These are phyloP conservation scores for Lodderomyces pseudojiufengensis DNA, from an alignment of 1,139 yeast genomes.

Conservation along the genomic window DNA sequence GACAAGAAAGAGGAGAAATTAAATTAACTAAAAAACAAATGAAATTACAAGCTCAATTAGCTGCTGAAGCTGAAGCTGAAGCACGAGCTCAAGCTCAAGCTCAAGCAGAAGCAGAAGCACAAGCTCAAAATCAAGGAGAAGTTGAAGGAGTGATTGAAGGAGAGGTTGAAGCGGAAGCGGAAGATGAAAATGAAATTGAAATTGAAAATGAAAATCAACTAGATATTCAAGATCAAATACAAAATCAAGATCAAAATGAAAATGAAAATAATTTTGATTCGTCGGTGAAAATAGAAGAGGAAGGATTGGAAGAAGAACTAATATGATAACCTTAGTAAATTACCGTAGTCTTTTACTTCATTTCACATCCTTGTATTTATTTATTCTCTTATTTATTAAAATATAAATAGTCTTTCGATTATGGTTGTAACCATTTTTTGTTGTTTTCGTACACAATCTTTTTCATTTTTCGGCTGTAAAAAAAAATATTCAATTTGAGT, in stretches of 20 bases:
- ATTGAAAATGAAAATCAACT: slow-evolving; percentile 12
- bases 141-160: slow-evolving; percentile 1
- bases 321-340: no score
- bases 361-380: no score
- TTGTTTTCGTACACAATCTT: no score
- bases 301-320: slow-evolving; percentile 2
- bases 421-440: no score
- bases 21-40: slow-evolving; percentile 39
- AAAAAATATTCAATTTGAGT: no score
- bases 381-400: no score
- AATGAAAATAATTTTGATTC: neutral
- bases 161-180: slow-evolving; percentile 13
- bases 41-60: slow-evolving; percentile 23
- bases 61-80: slow-evolving; percentile 17
- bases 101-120: neutral
- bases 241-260: neutral
- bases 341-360: no score
- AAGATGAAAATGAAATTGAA: slow-evolving; percentile 6
- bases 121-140: neutral
- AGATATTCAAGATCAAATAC: slow-evolving; percentile 19
- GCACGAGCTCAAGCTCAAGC: slow-evolving; percentile 11
- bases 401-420: no score
- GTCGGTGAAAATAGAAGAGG: neutral
- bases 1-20: slow-evolving; percentile 57
- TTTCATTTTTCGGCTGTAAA: no score